Evolutionary conservation across 805 yeast species (phyloP), one percentile per base, ranked within the genome.

Genomic region (Isabelozyma pseudorhagii): DNA sequence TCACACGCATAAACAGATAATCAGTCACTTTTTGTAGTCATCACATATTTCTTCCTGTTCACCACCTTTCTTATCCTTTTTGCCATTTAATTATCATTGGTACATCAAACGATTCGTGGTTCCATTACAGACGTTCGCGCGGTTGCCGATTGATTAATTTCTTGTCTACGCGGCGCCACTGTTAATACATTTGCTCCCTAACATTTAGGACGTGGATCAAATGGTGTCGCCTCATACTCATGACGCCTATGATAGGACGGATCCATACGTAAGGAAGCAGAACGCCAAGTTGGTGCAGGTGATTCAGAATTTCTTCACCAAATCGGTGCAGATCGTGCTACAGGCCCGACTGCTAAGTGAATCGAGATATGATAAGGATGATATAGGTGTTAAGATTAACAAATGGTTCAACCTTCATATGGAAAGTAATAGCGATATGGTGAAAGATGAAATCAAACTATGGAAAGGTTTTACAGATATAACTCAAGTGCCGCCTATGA

Each of bases 401-500:
- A 78, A 77, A 56, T 87, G 93, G 93, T 83, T 83, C 61, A 79
- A 83, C 58, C 60, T 83, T 17, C 81, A 81, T 49, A 69, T 81
- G 38, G 60, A 65, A 38, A 60, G 56, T 38, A 69, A 71, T 46
- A 54, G 58, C 36, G 72, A 66, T 6, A 50, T 64, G 10, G 58
- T 61, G 46, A 73, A 76, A 38, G 89, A 84, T n/a, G 89, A 83
- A 40, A 67, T 89, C 45, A 69, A 74, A 47, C 68, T 75, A 3
- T 89, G 96, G 96, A 77, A 76, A 48, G 51, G 71, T 6, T 60
- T 67, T 57, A 58, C 51, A 49, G 82, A 80, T 52, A 51, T 78
- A 3, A 52, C 73, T 3, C 51, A 58, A n/a, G 64, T 84, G 13
- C 89, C 96, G 1, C 97, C 97, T 1, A 75, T 94, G 64, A 88